These are phyloP conservation scores for Batkoa obscura DNA, from an alignment of 371 early-diverging fungal genomes.

Conservation along the genomic window DNA sequence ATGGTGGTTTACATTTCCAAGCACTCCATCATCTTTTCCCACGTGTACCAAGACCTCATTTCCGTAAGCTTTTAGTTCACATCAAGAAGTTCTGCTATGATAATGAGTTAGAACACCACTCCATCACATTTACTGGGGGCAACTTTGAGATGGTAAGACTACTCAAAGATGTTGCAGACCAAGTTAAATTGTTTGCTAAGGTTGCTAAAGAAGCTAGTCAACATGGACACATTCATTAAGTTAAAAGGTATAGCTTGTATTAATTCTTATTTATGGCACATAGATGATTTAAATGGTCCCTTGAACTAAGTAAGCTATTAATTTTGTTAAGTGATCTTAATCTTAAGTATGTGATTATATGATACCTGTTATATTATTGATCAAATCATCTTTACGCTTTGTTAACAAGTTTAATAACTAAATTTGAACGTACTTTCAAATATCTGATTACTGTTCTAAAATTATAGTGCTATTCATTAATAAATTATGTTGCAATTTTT, in stretches of 20 bases:
- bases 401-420: too few relatives aligned
- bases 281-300: too few relatives aligned
- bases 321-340: too few relatives aligned
- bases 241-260: not conserved
- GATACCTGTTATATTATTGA: too few relatives aligned
- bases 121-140: conserved; percentile 45
- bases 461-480: too few relatives aligned
- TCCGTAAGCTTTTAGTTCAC: conserved; percentile 45
- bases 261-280: too few relatives aligned
- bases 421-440: too few relatives aligned
- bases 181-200: conserved; percentile 33
- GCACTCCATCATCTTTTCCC: conserved; percentile 92
- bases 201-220: conserved; percentile 31
- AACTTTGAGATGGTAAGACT: conserved; percentile 42
- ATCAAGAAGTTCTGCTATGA: conserved; percentile 58
- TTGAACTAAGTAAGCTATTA: too few relatives aligned
- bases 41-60: conserved; percentile 74
- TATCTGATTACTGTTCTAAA: too few relatives aligned
- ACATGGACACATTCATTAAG: not conserved
- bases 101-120: conserved; percentile 40
- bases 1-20: conserved; percentile 92
- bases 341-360: too few relatives aligned
- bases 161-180: conserved; percentile 49
- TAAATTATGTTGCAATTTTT: too few relatives aligned
- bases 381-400: too few relatives aligned